Evolutionary conservation across 345 rosid species (phyloP), one percentile per base, ranked within the genome.

Genomic region (Melastoma malabathricum): DNA sequence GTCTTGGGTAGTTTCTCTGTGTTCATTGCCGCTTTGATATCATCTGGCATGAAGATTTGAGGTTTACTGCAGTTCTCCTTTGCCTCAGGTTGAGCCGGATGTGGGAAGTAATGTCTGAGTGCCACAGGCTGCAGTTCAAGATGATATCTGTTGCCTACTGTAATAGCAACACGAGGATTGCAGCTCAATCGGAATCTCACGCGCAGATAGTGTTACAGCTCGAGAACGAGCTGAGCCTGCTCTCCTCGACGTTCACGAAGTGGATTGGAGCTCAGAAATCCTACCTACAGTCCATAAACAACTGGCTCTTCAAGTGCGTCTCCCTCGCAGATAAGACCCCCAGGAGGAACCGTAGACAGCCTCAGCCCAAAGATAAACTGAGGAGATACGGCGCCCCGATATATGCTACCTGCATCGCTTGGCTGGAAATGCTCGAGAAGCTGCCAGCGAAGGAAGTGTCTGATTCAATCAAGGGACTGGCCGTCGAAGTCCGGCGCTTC

Each of bases 21-120:
- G 10, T 9, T 31, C 10, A 31, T 22, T 22, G 25, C 25, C 4
- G 25, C n/a, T n/a, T n/a, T n/a, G n/a, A n/a, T n/a, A n/a, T n/a
- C n/a, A n/a, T n/a, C n/a, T n/a, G n/a, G n/a, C n/a, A n/a, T n/a
- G n/a, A n/a, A n/a, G n/a, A n/a, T 22, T 22, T 4, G 25, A 22
- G 25, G 25, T 22, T 22, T 1, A 22, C 4, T 22, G 4, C 2
- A 22, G 38, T 31, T 2, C 1, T 34, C 51, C 43, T 17, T 12
- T 50, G 10, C 18, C 57, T 44, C 79, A 92, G 98, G 83, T 65
- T 92, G 59, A 76, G 84, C 61, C 80, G 83, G 55, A 87, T 87
- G 97, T 92, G 97, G 97, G 81, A 78, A 63, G 94, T 72, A 48
- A 92, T 87, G 97, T 63, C 54, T 34, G 88, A 87, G 65, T 92